phyloP scores from a whole-genome alignment of 2,329 filamentous ascomycete genomes.

The Scytalidium lignicola region DNA sequence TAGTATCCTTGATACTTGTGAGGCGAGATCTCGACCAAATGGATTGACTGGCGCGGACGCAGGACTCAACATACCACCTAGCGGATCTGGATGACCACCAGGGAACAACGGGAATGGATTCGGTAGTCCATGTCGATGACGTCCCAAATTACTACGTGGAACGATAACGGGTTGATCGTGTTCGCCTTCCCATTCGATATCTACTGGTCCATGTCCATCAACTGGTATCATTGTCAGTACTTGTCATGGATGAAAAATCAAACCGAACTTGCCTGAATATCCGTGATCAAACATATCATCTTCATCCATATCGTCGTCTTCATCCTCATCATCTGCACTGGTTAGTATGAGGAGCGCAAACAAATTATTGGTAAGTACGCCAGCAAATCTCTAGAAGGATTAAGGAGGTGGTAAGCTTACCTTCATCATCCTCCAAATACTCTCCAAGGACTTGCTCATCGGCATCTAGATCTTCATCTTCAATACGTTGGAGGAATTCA shows the following conservation, averaged over 20 bases:
- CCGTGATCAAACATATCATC: slow-evolving; percentile 59
- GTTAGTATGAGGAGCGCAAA: slow-evolving; percentile 24
- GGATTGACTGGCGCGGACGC: not conserved
- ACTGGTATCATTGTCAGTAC: slow-evolving; percentile 10
- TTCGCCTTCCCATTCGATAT: slow-evolving; percentile 54
- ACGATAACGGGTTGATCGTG: slow-evolving; percentile 39
- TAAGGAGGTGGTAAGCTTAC: slow-evolving; percentile 28
- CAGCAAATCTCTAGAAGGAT: too few species aligned
- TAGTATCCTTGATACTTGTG: not conserved
- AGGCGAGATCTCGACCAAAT: not conserved
- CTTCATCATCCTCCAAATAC: slow-evolving; percentile 55
- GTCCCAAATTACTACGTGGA: slow-evolving; percentile 42
- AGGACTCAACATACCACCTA: slow-evolving; percentile 39
- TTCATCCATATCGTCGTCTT: slow-evolving; percentile 64
- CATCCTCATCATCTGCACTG: slow-evolving; percentile 59
- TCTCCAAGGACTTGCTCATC: slow-evolving; percentile 39
- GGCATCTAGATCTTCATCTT: slow-evolving; percentile 44
- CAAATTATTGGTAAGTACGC: too few species aligned
- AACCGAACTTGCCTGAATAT: slow-evolving; percentile 45
- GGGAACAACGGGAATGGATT: slow-evolving; percentile 61
- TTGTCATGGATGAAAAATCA: not conserved
- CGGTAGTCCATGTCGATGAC: slow-evolving; percentile 50
- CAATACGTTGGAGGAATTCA: slow-evolving; percentile 33
- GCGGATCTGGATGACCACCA: slow-evolving; percentile 48
- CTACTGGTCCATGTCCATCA: slow-evolving; percentile 29